Evolutionary conservation across 305 asterid genomes (phyloP).

Genomic region (Stenogyne calaminthoides): DNA sequence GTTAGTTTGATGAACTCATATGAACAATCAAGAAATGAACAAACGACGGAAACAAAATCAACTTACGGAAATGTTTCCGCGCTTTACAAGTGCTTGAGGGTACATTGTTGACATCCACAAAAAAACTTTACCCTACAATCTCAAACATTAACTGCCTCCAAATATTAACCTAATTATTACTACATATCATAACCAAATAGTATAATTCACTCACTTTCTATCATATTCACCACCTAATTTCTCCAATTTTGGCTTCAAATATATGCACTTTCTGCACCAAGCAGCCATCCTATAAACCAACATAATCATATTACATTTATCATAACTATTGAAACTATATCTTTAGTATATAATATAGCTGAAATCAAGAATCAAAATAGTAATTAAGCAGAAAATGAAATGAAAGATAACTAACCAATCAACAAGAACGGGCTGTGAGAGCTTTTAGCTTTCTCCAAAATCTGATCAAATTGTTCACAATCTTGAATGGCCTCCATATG

Average conservation of each 20-base stretch:
- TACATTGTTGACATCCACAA: constrained; percentile 84
- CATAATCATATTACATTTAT: neutral
- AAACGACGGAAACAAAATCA: too few relatives aligned
- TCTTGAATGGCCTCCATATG: constrained; percentile 61
- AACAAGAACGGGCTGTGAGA: constrained; percentile 72
- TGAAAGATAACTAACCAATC: constrained; percentile 58
- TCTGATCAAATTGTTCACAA: constrained; percentile 67
- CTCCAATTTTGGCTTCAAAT: constrained; percentile 83
- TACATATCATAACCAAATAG: neutral
- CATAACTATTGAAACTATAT: too few relatives aligned
- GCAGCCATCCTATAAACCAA: constrained; percentile 75
- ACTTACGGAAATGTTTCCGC: constrained; percentile 83
- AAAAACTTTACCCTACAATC: constrained; percentile 60
- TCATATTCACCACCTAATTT: constrained; percentile 84
- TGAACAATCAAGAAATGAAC: too few relatives aligned
- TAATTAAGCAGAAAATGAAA: neutral
- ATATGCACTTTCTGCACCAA: constrained; percentile 99
- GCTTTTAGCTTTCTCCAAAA: constrained; percentile 59
- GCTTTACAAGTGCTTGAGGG: constrained; percentile 80
- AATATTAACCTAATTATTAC: too few relatives aligned
- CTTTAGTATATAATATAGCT: too few relatives aligned
- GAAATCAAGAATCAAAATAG: too few relatives aligned
- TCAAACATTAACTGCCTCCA: too few relatives aligned
- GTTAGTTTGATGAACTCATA: constrained; percentile 17
- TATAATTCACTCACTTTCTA: constrained; percentile 51